Evolutionary conservation across 108 stramenopile genomes (phyloP).

Genomic region (Licmophora abbreviata): DNA sequence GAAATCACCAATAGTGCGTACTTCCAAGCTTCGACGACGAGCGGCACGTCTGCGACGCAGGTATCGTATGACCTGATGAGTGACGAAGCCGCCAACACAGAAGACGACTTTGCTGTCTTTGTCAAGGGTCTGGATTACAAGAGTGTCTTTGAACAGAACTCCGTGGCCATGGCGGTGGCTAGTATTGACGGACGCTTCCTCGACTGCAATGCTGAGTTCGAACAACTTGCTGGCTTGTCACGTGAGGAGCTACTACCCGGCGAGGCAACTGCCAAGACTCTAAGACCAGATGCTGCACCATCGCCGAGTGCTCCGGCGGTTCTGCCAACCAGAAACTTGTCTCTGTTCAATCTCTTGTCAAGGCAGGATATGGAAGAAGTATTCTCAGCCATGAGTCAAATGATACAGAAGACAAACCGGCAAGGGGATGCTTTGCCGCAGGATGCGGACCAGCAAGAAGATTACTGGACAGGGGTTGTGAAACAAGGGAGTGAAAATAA

Average conservation of each 20-base stretch:
- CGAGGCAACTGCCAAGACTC: not conserved
- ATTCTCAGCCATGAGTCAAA: conserved; percentile 66
- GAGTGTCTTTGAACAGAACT: conserved; percentile 46
- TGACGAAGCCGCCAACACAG: conserved; percentile 3
- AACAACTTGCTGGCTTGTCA: conserved; percentile 32
- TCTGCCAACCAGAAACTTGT: conserved; percentile 40
- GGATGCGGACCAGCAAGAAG: conserved; percentile 16
- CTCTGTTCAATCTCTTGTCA: conserved; percentile 65
- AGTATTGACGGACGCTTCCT: conserved; percentile 76
- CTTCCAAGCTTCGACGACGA: conserved; percentile 7
- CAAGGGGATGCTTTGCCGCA: not conserved
- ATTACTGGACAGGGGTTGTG: conserved; percentile 57
- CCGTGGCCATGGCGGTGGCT: conserved; percentile 52
- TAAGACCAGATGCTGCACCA: not conserved
- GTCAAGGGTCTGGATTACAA: conserved; percentile 68
- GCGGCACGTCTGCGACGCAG: not conserved
- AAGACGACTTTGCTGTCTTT: conserved; percentile 43
- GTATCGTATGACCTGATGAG: conserved; percentile 4
- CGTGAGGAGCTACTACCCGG: conserved; percentile 23
- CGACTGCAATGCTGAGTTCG: conserved; percentile 72
- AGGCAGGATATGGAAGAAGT: conserved; percentile 74
- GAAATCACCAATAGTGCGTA: conserved; percentile 34
- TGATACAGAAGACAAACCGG: conserved; percentile 30
- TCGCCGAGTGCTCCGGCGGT: not conserved
- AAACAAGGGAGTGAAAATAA: conserved; percentile 34